These are phyloP conservation scores for Cercospora canescens DNA, from an alignment of 2,329 filamentous ascomycete species.

Conservation along the genomic window DNA sequence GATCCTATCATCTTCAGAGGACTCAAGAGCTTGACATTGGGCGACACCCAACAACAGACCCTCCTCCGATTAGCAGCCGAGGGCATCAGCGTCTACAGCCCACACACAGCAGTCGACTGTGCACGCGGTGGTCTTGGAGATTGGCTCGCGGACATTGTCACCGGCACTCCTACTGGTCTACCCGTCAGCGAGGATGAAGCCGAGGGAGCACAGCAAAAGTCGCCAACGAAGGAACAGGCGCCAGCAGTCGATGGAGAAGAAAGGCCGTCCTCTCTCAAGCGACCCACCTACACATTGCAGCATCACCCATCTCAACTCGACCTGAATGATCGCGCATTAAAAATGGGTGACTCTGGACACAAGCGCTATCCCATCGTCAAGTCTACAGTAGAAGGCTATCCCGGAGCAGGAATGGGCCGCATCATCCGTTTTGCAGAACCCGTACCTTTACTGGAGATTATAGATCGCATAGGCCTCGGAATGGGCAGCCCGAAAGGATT, in stretches of 20 bases:
- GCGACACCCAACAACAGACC: slow-evolving; percentile 82
- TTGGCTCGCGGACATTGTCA: slow-evolving; percentile 88
- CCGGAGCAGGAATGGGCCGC: slow-evolving; percentile 61
- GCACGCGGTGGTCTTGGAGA: slow-evolving; percentile 83
- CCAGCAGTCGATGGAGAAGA: slow-evolving; percentile 32
- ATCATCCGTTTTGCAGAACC: slow-evolving; percentile 56
- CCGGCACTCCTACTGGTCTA: slow-evolving; percentile 50
- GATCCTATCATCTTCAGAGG: slow-evolving; percentile 96
- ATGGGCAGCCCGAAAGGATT: slow-evolving; percentile 69
- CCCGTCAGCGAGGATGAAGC: slow-evolving; percentile 20
- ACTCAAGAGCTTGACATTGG: slow-evolving; percentile 82
- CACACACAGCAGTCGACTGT: slow-evolving; percentile 92
- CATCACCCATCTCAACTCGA: slow-evolving; percentile 51
- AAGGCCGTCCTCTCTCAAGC: slow-evolving; percentile 37
- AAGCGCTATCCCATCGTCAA: slow-evolving; percentile 56
- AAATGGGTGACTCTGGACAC: slow-evolving; percentile 48
- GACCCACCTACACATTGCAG: slow-evolving; percentile 46
- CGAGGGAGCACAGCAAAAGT: slow-evolving; percentile 15
- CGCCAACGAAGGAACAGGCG: slow-evolving; percentile 12
- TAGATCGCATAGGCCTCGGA: slow-evolving; percentile 60
- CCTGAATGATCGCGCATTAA: slow-evolving; percentile 36
- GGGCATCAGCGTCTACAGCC: slow-evolving; percentile 89
- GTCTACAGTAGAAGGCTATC: slow-evolving; percentile 42
- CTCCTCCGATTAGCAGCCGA: slow-evolving; percentile 78
- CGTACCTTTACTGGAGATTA: slow-evolving; percentile 57